Conservation (phyloP, 768 basidiomycete genomes). For the Zangia roseola region DNA sequence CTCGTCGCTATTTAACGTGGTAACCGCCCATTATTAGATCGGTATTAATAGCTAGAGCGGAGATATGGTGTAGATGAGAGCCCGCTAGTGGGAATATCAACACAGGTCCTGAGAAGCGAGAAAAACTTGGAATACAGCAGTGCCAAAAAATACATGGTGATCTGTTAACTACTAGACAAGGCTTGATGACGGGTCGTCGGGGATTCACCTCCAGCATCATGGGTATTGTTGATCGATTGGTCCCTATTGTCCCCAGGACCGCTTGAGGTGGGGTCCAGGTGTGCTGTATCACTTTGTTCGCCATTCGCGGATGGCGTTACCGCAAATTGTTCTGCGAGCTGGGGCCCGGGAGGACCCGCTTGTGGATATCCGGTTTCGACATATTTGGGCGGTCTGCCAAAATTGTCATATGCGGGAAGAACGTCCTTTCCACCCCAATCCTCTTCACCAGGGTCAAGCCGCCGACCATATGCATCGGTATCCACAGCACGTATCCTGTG, state of each 20-base stretch:
- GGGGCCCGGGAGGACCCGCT: not conserved
- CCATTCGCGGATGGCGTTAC: not conserved
- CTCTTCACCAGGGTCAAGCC: constrained; percentile 32
- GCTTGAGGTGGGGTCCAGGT: not conserved
- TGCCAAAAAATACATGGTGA: not conserved
- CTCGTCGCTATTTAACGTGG: not conserved
- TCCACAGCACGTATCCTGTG: constrained; percentile 35
- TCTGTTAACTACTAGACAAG: constrained; percentile 8
- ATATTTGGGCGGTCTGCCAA: constrained; percentile 50
- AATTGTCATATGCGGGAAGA: constrained; percentile 46
- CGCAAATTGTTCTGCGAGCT: not conserved
- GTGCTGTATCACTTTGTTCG: constrained; percentile 1
- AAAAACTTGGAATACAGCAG: not conserved
- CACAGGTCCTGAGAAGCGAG: too few species aligned
- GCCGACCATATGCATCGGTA: constrained; percentile 41
- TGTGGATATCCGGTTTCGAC: constrained; percentile 20
- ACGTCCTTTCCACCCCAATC: constrained; percentile 41
- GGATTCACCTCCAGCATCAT: not conserved
- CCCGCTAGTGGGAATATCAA: too few species aligned
- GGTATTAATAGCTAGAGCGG: too few species aligned
- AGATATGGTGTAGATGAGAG: too few species aligned
- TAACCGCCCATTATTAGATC: too few species aligned
- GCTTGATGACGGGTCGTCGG: not conserved
- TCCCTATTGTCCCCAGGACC: not conserved
- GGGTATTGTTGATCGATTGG: not conserved